Evolutionary conservation across 331 rosid species (phyloP).

Genomic region (Acacia concinna): DNA sequence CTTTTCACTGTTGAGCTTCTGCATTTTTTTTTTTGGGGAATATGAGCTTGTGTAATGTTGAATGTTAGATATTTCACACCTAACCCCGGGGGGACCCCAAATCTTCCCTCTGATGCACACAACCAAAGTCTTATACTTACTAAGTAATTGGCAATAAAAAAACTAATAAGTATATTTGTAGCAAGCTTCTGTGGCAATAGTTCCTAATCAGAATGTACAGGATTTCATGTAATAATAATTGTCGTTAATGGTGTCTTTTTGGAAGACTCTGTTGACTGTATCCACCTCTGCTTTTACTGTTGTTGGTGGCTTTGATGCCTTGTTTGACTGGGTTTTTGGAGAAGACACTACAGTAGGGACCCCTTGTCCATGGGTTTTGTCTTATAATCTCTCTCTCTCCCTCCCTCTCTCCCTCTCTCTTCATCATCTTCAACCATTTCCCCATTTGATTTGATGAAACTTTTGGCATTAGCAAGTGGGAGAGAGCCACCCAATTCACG

Average conservation of each 20-base stretch:
- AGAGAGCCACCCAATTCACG: neutral
- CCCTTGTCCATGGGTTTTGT: conserved; percentile 3
- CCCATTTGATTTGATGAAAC: conserved; percentile 27
- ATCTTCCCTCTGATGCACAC: neutral
- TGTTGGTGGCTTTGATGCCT: neutral
- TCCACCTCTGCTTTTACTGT: neutral
- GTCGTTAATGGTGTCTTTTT: neutral
- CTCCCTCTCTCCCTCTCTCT: no score
- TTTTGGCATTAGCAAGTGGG: conserved; percentile 26
- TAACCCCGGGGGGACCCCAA: no score
- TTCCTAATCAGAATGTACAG: neutral
- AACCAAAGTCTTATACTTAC: neutral
- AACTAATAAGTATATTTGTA: neutral
- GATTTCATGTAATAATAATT: neutral
- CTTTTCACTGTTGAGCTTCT: neutral
- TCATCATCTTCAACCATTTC: conserved; percentile 4
- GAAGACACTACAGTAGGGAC: conserved; percentile 12
- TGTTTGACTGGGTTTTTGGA: conserved; percentile 23
- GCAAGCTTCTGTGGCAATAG: neutral
- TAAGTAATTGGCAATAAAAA: no score
- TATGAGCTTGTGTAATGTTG: no score
- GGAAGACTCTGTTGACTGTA: neutral
- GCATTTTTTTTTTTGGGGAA: no score
- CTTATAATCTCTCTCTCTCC: neutral
- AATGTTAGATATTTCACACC: neutral